A percentile compares a stretch with the other conserved stretches of the same genome.
These are phyloP conservation scores for Neohortaea acidophila DNA, from an alignment of 495 filamentous ascomycete genomes.

Conservation along the genomic window DNA sequence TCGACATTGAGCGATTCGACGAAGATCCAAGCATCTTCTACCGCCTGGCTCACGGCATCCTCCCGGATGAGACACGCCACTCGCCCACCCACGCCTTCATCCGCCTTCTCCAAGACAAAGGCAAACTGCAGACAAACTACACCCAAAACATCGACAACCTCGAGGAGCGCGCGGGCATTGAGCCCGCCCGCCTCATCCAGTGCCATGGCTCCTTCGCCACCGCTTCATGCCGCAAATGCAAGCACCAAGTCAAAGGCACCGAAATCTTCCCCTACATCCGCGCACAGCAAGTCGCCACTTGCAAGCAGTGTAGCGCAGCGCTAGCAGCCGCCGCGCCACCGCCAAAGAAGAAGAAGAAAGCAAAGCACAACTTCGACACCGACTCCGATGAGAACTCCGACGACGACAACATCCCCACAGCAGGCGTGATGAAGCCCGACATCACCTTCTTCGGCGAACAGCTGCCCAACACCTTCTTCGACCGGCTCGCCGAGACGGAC, in stretches of 20 bases:
- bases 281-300: constrained; percentile 52
- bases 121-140: constrained; percentile 88
- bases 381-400: constrained; percentile 52
- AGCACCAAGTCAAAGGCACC: constrained; percentile 56
- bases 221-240: constrained; percentile 76
- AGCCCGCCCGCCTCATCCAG: constrained; percentile 72
- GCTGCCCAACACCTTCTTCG: constrained; percentile 71
- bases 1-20: constrained; percentile 73
- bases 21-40: constrained; percentile 84
- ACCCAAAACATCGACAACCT: constrained; percentile 99
- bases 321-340: constrained; percentile 30
- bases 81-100: constrained; percentile 94
- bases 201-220: constrained; percentile 93
- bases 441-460: constrained; percentile 95
- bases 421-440: constrained; percentile 96
- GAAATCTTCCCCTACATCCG: constrained; percentile 65
- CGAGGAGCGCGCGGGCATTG: constrained; percentile 73
- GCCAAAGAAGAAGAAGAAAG: constrained; percentile 40
- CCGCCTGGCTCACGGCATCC: constrained; percentile 75
- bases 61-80: constrained; percentile 53
- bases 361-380: constrained; percentile 35
- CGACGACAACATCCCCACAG: constrained; percentile 49
- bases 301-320: constrained; percentile 40
- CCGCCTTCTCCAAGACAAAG: constrained; percentile 76
- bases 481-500: constrained; percentile 64